A percentile compares a stretch with the other conserved stretches of the same genome.
Evolutionary conservation across 148 eudicot species (phyloP).

Genomic region (Chenopodium formosanum): DNA sequence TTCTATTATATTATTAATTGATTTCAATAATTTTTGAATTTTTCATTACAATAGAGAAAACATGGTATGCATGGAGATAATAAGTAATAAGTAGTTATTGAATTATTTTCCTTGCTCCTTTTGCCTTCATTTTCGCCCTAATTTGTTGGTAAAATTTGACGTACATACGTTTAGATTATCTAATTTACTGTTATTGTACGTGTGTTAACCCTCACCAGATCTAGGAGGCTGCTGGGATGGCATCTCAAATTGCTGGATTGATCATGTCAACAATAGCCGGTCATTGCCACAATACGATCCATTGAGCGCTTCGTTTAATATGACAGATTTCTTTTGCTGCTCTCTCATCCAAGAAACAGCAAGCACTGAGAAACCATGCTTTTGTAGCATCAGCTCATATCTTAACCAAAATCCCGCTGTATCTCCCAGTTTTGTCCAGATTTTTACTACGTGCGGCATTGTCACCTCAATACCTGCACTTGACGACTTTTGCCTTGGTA

Average conservation of each 20-base stretch:
- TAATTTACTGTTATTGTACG: too few relatives aligned
- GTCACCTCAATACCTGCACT: slow-evolving; percentile 11
- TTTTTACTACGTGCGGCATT: slow-evolving; percentile 11
- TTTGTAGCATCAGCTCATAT: neutral
- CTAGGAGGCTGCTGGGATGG: slow-evolving; percentile 12
- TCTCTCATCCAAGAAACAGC: slow-evolving; percentile 11
- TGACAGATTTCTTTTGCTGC: slow-evolving; percentile 19
- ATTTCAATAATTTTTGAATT: too few relatives aligned
- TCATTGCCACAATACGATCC: slow-evolving; percentile 11
- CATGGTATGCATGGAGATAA: too few relatives aligned
- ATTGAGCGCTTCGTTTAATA: slow-evolving; percentile 13
- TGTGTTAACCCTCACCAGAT: neutral
- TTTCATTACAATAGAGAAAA: too few relatives aligned
- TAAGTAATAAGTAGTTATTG: too few relatives aligned
- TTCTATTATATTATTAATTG: too few relatives aligned
- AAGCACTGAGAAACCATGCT: slow-evolving; percentile 13
- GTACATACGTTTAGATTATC: too few relatives aligned
- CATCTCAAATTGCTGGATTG: neutral
- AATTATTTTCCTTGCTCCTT: too few relatives aligned
- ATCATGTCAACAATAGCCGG: neutral
- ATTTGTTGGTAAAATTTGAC: too few relatives aligned
- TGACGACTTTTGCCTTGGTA: slow-evolving; percentile 22
- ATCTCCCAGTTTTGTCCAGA: neutral
- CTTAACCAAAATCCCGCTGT: slow-evolving; percentile 17
- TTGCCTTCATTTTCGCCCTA: too few relatives aligned